Conservation (phyloP, 306 rosid species). For the Astragalus glycyphyllos region DNA sequence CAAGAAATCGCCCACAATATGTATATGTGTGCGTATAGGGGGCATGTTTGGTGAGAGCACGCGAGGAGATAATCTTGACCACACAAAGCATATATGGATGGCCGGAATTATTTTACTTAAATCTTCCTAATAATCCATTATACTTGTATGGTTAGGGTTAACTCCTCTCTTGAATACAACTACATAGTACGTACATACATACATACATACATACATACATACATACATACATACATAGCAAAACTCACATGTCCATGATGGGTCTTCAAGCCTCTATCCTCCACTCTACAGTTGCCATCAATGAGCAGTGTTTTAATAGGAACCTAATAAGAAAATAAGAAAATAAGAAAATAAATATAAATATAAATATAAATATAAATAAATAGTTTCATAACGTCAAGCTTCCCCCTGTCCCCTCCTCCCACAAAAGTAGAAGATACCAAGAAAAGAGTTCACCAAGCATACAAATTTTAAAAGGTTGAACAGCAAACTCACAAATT, state of each 20-base stretch:
- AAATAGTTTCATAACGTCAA: constrained; percentile 23
- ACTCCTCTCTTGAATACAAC: background rate
- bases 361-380: constrained; percentile 27
- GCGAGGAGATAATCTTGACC: constrained; percentile 21
- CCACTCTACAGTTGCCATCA: constrained; percentile 99
- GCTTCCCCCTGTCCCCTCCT: constrained; percentile 6
- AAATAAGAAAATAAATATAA: constrained; percentile 27
- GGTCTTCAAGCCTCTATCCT: constrained; percentile 99
- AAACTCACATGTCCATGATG: constrained; percentile 96
- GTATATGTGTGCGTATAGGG: background rate
- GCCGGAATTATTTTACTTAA: constrained; percentile 1
- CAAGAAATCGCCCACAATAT: constrained; percentile 9
- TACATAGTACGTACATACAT: constrained; percentile 8
- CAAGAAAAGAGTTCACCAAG: constrained; percentile 32
- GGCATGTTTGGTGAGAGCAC: background rate
- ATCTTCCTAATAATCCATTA: constrained; percentile 15
- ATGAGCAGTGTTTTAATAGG: constrained; percentile 88
- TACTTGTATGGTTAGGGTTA: constrained; percentile 22
- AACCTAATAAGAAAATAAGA: constrained; percentile 62
- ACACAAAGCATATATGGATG: constrained; percentile 16
- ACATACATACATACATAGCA: too few species aligned
- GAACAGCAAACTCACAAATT: constrained; percentile 22
- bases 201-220: too few species aligned
- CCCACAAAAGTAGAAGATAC: constrained; percentile 23
- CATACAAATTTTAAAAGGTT: constrained; percentile 5